These are phyloP conservation scores for Sporobolomyces roseus DNA, from an alignment of 768 basidiomycete species.

Conservation along the genomic window DNA sequence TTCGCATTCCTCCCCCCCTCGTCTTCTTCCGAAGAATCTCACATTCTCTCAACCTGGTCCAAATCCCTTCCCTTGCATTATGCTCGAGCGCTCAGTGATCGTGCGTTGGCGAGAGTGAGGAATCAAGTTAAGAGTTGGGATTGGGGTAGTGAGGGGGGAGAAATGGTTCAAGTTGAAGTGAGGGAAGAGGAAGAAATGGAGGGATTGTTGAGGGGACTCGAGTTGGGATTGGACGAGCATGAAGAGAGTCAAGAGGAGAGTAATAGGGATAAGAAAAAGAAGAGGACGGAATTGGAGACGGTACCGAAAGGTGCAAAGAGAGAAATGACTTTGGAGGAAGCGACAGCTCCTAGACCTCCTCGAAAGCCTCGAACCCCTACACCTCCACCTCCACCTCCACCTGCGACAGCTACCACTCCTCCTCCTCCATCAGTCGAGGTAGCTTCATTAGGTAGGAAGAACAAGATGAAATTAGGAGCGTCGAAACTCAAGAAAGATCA, in stretches of 20 bases:
- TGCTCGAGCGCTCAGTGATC: constrained; percentile 20
- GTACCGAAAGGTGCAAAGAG: constrained; percentile 30
- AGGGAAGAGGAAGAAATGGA: constrained; percentile 37
- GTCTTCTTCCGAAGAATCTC: constrained; percentile 23
- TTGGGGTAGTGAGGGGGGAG: constrained; percentile 27
- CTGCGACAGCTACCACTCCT: neutral
- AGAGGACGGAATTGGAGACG: constrained; percentile 22
- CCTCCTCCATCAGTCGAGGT: neutral
- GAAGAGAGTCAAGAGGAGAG: neutral
- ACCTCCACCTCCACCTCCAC: neutral
- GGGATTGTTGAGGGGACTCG: constrained; percentile 24
- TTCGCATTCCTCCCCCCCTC: neutral
- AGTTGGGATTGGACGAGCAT: constrained; percentile 1
- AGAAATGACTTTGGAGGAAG: constrained; percentile 35
- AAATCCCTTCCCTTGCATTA: constrained; percentile 24
- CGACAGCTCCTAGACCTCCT: constrained; percentile 10
- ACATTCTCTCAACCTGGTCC: constrained; percentile 27
- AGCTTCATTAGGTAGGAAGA: neutral
- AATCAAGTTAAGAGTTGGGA: constrained; percentile 25
- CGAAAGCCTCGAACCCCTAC: neutral
- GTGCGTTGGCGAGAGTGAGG: constrained; percentile 25
- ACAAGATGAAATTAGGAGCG: constrained; percentile 29
- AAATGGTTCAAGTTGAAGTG: constrained; percentile 35
- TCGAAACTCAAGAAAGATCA: constrained; percentile 6
- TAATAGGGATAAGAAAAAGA: neutral